phyloP scores from a whole-genome alignment of 225 moss, liverwort and hornwort species.

The Ulota crispa region DNA sequence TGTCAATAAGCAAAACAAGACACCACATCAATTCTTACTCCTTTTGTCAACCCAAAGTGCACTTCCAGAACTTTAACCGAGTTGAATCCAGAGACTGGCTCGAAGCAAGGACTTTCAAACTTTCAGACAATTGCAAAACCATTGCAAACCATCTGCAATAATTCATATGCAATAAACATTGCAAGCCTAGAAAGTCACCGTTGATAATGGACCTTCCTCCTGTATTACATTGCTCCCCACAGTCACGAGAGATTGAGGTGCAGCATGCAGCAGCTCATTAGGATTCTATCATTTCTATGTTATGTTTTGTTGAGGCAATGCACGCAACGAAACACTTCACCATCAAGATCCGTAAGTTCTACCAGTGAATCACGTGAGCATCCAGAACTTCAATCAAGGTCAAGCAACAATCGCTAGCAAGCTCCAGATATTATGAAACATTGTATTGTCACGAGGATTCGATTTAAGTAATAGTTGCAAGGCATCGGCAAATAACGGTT shows the following conservation, averaged over 20 bases:
- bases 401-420: background rate
- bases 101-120: background rate
- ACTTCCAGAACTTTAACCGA: background rate
- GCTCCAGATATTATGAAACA: background rate
- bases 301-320: background rate
- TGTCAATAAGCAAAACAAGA: slow-evolving; percentile 4
- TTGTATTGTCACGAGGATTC: background rate
- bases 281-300: no score
- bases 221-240: background rate
- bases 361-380: background rate
- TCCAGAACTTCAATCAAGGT: background rate
- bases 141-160: background rate
- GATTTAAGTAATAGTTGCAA: background rate
- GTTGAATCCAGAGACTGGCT: background rate
- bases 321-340: background rate
- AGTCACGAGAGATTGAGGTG: background rate
- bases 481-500: background rate
- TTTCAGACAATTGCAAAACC: background rate
- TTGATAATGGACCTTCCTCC: background rate
- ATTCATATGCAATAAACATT: background rate
- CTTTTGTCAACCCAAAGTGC: background rate
- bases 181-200: no score
- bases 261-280: background rate
- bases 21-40: background rate
- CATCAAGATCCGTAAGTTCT: background rate